Evolutionary conservation across 2,329 filamentous ascomycete genomes (phyloP).

Genomic region (Pseudogymnoascus verrucosus): DNA sequence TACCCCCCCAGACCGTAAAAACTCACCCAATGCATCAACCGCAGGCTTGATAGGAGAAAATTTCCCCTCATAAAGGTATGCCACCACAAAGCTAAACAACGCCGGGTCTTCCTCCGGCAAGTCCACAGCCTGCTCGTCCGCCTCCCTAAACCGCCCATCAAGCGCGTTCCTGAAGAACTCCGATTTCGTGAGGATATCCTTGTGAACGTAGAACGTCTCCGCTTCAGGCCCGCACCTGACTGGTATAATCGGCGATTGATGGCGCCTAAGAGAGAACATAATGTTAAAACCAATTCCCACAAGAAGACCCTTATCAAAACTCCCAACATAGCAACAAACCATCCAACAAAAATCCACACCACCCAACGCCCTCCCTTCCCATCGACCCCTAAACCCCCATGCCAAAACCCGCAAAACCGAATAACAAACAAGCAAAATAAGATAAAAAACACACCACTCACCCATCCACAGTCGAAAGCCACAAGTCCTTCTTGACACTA

Average conservation of each 20-base stretch:
- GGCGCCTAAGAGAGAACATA: conserved; percentile 30
- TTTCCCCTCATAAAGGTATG: conserved; percentile 41
- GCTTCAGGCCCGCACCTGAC: conserved; percentile 38
- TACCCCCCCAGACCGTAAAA: not conserved
- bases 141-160: conserved; percentile 40
- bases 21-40: conserved; percentile 33
- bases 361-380: not conserved
- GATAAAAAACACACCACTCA: conserved; percentile 24
- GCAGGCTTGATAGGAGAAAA: conserved; percentile 39
- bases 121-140: conserved; percentile 38
- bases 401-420: not conserved
- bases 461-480: conserved; percentile 43
- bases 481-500: conserved; percentile 39
- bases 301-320: not conserved
- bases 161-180: conserved; percentile 44
- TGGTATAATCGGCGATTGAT: conserved; percentile 38
- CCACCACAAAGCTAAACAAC: conserved; percentile 43
- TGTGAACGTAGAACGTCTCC: conserved; percentile 42
- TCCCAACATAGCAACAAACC: not conserved
- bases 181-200: conserved; percentile 36
- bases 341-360: conserved; percentile 1
- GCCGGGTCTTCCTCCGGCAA: conserved; percentile 44
- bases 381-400: not conserved
- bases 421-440: not conserved
- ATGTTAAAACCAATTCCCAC: conserved; percentile 2